These are phyloP conservation scores for Rhinocladiella mackenziei DNA, from an alignment of 2,329 filamentous ascomycete genomes.

Conservation along the genomic window DNA sequence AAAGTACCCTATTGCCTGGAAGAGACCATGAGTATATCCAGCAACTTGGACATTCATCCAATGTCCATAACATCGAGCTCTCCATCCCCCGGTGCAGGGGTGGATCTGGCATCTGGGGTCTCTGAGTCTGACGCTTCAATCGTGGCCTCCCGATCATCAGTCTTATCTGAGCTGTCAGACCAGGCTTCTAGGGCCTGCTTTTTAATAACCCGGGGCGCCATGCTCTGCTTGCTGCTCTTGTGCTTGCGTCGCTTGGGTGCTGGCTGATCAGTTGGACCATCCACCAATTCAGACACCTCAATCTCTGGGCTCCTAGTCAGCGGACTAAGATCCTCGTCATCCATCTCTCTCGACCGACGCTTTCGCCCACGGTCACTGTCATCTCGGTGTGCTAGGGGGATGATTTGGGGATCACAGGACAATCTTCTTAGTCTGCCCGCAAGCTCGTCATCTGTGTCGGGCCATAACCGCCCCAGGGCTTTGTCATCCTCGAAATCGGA, in stretches of 20 bases:
- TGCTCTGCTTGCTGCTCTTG: constrained; percentile 4
- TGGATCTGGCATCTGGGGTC: constrained; percentile 8
- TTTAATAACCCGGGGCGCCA: constrained; percentile 12
- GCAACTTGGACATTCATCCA: too few relatives aligned
- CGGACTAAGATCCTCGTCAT: constrained; percentile 2
- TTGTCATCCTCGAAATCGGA: constrained; percentile 28
- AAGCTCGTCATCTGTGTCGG: constrained; percentile 25
- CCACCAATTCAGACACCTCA: constrained; percentile 23
- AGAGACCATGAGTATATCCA: too few relatives aligned
- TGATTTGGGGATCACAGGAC: constrained; percentile 12
- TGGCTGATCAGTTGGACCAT: constrained; percentile 14
- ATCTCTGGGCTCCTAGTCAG: constrained; percentile 13
- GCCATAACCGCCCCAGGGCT: constrained; percentile 37
- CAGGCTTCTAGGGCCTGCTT: constrained; percentile 10
- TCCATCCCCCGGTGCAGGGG: constrained; percentile 2
- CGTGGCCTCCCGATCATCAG: constrained; percentile 12
- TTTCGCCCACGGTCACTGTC: constrained; percentile 13
- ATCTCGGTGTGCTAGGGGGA: neutral
- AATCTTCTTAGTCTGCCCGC: constrained; percentile 23
- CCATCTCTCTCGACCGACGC: constrained; percentile 19
- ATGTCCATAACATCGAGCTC: constrained; percentile 26
- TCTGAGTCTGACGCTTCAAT: constrained; percentile 14
- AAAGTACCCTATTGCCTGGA: constrained; percentile 4
- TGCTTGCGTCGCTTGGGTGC: constrained; percentile 19
- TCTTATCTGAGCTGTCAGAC: constrained; percentile 23